Conservation (phyloP, 1,139 yeast genomes). For the Arxiozyma bovina region DNA sequence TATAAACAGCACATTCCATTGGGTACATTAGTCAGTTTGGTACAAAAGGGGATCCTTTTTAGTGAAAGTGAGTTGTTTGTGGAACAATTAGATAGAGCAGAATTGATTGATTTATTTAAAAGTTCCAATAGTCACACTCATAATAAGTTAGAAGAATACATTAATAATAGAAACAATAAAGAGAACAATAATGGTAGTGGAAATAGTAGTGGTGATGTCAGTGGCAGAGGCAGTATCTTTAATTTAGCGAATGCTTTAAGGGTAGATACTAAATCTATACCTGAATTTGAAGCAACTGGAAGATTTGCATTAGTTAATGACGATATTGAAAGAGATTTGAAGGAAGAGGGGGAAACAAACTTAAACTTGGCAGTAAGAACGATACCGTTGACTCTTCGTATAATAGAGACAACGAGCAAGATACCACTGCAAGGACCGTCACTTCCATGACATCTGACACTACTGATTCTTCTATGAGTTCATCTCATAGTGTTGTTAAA, state of each 20-base stretch:
- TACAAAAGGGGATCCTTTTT: conserved; percentile 79
- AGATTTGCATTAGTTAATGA: conserved; percentile 27
- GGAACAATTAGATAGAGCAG: conserved; percentile 23
- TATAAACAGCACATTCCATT: conserved; percentile 46
- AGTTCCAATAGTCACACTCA: not conserved
- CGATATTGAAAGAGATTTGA: conserved; percentile 7
- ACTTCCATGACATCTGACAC: not conserved
- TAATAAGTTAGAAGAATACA: conserved; percentile 10
- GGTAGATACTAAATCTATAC: conserved; percentile 28
- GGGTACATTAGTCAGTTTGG: conserved; percentile 71
- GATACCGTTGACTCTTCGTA: not conserved
- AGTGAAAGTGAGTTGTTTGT: conserved; percentile 46
- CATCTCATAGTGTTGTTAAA: not conserved
- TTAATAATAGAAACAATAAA: not conserved
- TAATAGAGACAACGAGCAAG: not conserved
- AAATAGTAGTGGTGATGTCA: too few species aligned
- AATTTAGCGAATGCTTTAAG: conserved; percentile 36
- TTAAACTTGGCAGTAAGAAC: not conserved
- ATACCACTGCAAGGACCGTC: not conserved
- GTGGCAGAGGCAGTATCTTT: conserved; percentile 14
- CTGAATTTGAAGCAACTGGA: conserved; percentile 27
- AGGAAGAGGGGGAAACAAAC: not conserved
- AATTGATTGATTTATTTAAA: conserved; percentile 14
- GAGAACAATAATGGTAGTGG: too few species aligned
- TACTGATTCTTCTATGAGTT: not conserved